phyloP scores from a whole-genome alignment of 129 eudicot genomes.

The Apium graveolens region DNA sequence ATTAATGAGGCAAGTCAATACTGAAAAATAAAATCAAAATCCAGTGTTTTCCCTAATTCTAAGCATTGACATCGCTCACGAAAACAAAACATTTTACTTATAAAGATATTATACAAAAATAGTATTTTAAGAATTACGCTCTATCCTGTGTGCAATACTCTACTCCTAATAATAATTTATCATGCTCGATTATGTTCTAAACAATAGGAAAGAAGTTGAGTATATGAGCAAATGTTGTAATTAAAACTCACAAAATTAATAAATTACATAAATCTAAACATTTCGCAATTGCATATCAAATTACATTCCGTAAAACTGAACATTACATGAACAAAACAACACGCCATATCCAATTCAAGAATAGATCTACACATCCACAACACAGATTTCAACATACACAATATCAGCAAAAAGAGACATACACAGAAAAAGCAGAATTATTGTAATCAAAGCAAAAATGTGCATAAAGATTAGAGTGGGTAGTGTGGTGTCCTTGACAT shows the following conservation, averaged over 20 bases:
- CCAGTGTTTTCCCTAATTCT: background rate
- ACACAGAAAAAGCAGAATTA: background rate
- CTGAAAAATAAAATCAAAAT: background rate
- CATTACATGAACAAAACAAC: background rate
- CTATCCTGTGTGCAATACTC: background rate
- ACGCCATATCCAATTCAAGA: background rate
- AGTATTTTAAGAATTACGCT: background rate
- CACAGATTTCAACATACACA: background rate
- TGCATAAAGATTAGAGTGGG: conserved; percentile 6
- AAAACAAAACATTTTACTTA: background rate
- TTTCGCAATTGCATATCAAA: background rate
- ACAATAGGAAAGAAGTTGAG: background rate
- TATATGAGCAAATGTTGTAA: background rate
- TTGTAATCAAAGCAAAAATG: background rate
- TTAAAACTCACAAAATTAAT: background rate
- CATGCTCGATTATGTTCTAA: background rate
- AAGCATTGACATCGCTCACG: background rate
- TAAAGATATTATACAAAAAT: background rate
- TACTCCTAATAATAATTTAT: too few species aligned
- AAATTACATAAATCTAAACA: background rate
- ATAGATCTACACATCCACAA: background rate
- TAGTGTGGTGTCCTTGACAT: too few species aligned
- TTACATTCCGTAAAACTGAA: background rate
- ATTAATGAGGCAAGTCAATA: background rate
- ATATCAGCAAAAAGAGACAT: background rate